Base-by-base conservation (phyloP, 345 rosid genomes). In the Camelina laxa region DNA sequence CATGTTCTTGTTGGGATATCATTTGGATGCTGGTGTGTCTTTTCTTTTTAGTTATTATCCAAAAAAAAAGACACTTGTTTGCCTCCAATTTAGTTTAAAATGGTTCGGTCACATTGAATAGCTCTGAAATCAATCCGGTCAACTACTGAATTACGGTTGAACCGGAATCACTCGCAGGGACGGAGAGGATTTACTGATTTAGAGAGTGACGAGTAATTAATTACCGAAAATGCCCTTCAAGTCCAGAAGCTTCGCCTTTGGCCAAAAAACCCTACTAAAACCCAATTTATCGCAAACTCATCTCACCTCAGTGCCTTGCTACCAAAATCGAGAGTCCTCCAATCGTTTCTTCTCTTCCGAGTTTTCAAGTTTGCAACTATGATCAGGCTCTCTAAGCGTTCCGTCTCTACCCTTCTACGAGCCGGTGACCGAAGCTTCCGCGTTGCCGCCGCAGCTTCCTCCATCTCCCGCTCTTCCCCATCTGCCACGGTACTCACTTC, bases 371-470 rank as follows among this genome's bases (percentile, higher is more conserved):
- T 38, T 2, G 57, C 76, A 63, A 84, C 42, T 65, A 94, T 94
- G 97, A 84, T 90, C 69, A 83, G 82, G 56, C 84, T 94, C 63
- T 81, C 90, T 1, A 81, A 83, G 80, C 96, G 93, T 64, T 85
- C 97, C 5, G 83, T 87, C 58, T 87, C 93, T 36, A 56, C 88
- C 35, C 12, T 86, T 69, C 72, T 91, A 16, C 83, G 89, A 72
- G 44, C 74, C 65, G 79, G 83, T 10, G 75, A 85, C 74, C 41
- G 84, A 9, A 71, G 79, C 64, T 49, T 50, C 85, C 82, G 81
- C 17, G 63, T 21, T 74, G 73, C 77, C 30, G 62, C 82, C 30
- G 84, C 84, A 4, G 74, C 84, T 42, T 67, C 87, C 21, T 67
- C 87, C 21, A 10, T 74, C 65, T 67, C 87, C 73, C 70, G 62